These are phyloP conservation scores for Chaetomium sp. DNA, from an alignment of 2,329 filamentous ascomycete species.

Conservation along the genomic window DNA sequence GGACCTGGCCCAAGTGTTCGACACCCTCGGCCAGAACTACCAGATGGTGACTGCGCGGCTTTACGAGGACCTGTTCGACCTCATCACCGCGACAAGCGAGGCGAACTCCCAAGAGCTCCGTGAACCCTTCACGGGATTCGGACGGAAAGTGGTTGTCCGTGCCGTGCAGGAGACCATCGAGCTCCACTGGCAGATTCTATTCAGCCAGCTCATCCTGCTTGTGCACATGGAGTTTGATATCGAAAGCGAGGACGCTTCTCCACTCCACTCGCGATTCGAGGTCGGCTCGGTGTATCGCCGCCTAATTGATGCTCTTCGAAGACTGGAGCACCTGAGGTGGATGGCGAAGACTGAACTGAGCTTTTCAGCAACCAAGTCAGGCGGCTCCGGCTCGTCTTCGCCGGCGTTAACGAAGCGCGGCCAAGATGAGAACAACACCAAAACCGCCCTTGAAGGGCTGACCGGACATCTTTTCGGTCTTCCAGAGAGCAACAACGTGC, in stretches of 20 bases:
- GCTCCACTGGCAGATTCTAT: constrained; percentile 71
- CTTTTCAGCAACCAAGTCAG: constrained; percentile 49
- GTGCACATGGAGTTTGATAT: constrained; percentile 85
- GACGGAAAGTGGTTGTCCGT: constrained; percentile 71
- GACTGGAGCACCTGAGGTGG: constrained; percentile 74
- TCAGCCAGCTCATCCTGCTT: constrained; percentile 80
- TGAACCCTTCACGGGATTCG: constrained; percentile 70
- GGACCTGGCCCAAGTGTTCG: constrained; percentile 69
- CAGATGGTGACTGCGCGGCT: constrained; percentile 58
- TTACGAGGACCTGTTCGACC: constrained; percentile 55
- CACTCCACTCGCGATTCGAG: constrained; percentile 60
- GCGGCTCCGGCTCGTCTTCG: constrained; percentile 40
- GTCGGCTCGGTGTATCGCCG: constrained; percentile 70
- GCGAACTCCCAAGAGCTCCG: constrained; percentile 50
- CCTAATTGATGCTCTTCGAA: constrained; percentile 69
- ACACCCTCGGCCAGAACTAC: constrained; percentile 67
- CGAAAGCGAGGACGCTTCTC: constrained; percentile 67
- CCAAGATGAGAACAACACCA: constrained; percentile 50
- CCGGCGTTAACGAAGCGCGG: constrained; percentile 42
- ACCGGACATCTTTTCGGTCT: constrained; percentile 66
- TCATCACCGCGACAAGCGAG: constrained; percentile 51
- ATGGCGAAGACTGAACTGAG: constrained; percentile 62
- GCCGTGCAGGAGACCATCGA: constrained; percentile 78
- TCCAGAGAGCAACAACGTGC: constrained; percentile 56
- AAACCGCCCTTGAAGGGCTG: constrained; percentile 62